A percentile compares a stretch with the other conserved stretches of the same genome.
These are phyloP conservation scores for Lactifluus piperatus DNA, from an alignment of 768 basidiomycete genomes.

Conservation along the genomic window DNA sequence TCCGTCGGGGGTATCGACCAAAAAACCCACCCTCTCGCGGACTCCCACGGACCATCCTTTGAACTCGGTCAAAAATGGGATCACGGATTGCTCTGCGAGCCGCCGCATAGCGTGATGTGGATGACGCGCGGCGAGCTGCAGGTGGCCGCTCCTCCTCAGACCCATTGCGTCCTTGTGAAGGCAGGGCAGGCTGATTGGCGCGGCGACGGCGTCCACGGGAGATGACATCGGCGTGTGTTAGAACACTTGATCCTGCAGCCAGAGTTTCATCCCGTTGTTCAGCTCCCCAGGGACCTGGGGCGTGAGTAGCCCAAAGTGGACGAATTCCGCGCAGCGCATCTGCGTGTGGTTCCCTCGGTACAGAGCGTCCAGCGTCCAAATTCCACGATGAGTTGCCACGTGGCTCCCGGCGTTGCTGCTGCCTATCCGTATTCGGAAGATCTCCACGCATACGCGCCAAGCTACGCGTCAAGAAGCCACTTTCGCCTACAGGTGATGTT, in stretches of 20 bases:
- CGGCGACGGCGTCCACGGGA: conserved; percentile 12
- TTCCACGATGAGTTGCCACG: neutral
- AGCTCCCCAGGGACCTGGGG: conserved; percentile 5
- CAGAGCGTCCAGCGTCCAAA: conserved; percentile 1
- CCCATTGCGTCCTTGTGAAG: conserved; percentile 10
- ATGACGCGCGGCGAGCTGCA: conserved; percentile 10
- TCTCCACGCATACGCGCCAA: conserved; percentile 9
- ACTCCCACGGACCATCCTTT: conserved; percentile 12
- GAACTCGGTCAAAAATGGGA: conserved; percentile 8
- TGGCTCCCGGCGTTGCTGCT: conserved; percentile 3
- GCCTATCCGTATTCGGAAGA: neutral
- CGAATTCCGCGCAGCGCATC: conserved; percentile 12
- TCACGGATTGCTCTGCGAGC: conserved; percentile 11
- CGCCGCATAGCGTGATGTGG: conserved; percentile 6
- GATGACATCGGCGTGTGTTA: neutral
- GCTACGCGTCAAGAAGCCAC: neutral
- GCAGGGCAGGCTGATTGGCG: conserved; percentile 8
- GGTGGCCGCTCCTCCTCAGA: conserved; percentile 11
- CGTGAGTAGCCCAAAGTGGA: conserved; percentile 9
- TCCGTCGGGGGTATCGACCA: conserved; percentile 15
- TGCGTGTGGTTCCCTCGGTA: conserved; percentile 8
- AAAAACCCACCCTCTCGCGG: conserved; percentile 4
- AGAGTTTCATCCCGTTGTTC: conserved; percentile 1
- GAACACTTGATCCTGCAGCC: neutral
- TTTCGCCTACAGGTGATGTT: neutral